Base-by-base conservation (phyloP, 2,329 filamentous ascomycete species). In the Trematosphaeria pertusa region DNA sequence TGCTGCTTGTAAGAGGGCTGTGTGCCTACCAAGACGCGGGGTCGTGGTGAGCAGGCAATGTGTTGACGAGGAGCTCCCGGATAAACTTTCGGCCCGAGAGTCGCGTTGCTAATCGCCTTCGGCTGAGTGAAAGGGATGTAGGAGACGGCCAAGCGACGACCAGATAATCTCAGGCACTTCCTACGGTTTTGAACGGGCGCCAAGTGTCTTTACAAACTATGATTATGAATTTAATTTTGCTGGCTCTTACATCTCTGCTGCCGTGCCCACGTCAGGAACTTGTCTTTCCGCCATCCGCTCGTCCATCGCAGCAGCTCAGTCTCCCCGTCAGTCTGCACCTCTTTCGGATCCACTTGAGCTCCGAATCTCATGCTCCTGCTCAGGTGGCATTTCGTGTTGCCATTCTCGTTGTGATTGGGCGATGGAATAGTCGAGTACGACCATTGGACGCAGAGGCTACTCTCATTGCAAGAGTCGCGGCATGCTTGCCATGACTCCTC, bases 351-450 rank as follows among this genome's bases (percentile, higher is more conserved):
- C 4, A 50, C 37, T 21, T 60, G 48, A 10, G 21, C 14, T 1
- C 65, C 66, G 22, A 69, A 55, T 19, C 65, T 50, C 49, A 70
- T 54, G 34, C 59, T 70, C 30, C 63, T 64, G 41, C 64, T 68
- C 9, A 70, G 28, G 49, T 69, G 66, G 18, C 66, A 70, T 30
- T 58, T 67, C 7, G 66, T 69, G n/a, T 56, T 40, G 6, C 59
- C 62, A 33, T 69, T 69, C 43, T 60, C 60, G 24, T 67, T 70
- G 54, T 56, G 62, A 8, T 70, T 70, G 11, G 54, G 54, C 19
- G 50, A 48, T 2, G 46, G 46, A 2, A 62, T 28, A 1, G 62
- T 62, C 1, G 66, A 69, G 34, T 68, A 71, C 1, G 64, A 67
- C 56, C 61, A 70, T 37, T 70, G 65, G 22, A 70, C 57, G 43